These are phyloP conservation scores for Crepidotus variabilis DNA, from an alignment of 768 basidiomycete genomes.

Conservation along the genomic window DNA sequence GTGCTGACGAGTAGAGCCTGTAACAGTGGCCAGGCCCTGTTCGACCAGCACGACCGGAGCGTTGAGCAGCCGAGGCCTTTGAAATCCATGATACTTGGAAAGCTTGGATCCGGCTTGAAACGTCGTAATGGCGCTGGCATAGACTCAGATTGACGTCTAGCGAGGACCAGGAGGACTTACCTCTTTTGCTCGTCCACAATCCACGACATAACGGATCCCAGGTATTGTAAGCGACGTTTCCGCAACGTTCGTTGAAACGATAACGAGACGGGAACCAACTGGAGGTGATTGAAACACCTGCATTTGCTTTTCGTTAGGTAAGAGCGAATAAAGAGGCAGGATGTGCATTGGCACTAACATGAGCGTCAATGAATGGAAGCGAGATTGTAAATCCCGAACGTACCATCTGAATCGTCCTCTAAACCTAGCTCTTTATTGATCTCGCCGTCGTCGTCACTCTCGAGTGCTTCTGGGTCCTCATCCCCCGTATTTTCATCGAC, in stretches of 20 bases:
- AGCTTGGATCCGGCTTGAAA: constrained; percentile 78
- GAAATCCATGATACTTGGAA: constrained; percentile 94
- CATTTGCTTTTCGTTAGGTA: constrained; percentile 95
- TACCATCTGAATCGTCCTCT: constrained; percentile 69
- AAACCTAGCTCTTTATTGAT: constrained; percentile 54
- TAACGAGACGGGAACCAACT: constrained; percentile 76
- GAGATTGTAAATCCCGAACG: constrained; percentile 12
- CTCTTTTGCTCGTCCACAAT: constrained; percentile 94
- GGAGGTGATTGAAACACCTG: constrained; percentile 87
- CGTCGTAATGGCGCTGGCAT: constrained; percentile 79
- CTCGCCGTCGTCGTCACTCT: constrained; percentile 66
- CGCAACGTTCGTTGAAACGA: constrained; percentile 94
- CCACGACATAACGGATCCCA: constrained; percentile 96
- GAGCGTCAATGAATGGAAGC: not conserved
- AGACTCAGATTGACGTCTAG: not conserved
- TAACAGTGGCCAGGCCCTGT: constrained; percentile 99
- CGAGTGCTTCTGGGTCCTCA: constrained; percentile 75
- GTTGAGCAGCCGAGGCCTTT: constrained; percentile 91
- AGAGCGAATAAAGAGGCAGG: constrained; percentile 88
- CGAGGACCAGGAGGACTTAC: constrained; percentile 30
- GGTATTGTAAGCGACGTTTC: constrained; percentile 98
- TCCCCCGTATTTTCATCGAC: constrained; percentile 57
- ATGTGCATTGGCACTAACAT: constrained; percentile 85
- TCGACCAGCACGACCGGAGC: constrained; percentile 94
- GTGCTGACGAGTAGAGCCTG: constrained; percentile 90